These are phyloP conservation scores for Ophiocordyceps sinensis DNA, from an alignment of 2,329 filamentous ascomycete genomes.

Conservation along the genomic window DNA sequence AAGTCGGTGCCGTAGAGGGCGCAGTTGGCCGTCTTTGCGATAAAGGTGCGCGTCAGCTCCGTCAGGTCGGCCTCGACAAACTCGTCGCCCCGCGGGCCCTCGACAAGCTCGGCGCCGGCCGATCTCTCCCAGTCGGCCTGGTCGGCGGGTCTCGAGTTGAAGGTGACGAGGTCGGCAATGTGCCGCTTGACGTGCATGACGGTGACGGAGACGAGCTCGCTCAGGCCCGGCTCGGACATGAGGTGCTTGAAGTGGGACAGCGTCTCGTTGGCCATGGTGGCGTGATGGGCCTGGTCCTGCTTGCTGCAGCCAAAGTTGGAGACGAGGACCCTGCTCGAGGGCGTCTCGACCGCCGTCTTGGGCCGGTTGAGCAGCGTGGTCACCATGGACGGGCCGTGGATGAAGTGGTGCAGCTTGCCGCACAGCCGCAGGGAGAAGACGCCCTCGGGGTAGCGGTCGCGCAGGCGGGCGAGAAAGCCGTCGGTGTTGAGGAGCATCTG, in stretches of 20 bases:
- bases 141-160: slow-evolving; percentile 21
- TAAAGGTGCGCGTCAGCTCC: slow-evolving; percentile 19
- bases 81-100: slow-evolving; percentile 9
- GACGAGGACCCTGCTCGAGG: slow-evolving; percentile 12
- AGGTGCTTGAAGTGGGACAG: slow-evolving; percentile 12
- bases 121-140: slow-evolving; percentile 24
- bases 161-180: slow-evolving; percentile 21
- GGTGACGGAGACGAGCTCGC: slow-evolving; percentile 7
- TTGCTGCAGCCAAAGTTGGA: slow-evolving; percentile 18
- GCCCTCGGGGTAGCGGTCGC: slow-evolving; percentile 17
- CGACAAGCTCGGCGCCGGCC: slow-evolving; percentile 16
- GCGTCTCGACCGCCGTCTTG: slow-evolving; percentile 9
- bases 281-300: slow-evolving; percentile 16
- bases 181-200: slow-evolving; percentile 12
- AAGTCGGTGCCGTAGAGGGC: slow-evolving; percentile 26
- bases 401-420: slow-evolving; percentile 17
- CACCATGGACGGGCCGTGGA: slow-evolving; percentile 17
- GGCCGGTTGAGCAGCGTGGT: slow-evolving; percentile 15
- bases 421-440: slow-evolving; percentile 20
- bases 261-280: slow-evolving; percentile 13
- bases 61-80: slow-evolving; percentile 20
- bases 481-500: slow-evolving; percentile 15
- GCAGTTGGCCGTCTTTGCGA: slow-evolving; percentile 18
- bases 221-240: slow-evolving; percentile 11
- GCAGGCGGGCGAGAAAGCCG: slow-evolving; percentile 15